Evolutionary conservation across 2,329 filamentous ascomycete species (phyloP).

Genomic region (Neocucurbitaria cava): DNA sequence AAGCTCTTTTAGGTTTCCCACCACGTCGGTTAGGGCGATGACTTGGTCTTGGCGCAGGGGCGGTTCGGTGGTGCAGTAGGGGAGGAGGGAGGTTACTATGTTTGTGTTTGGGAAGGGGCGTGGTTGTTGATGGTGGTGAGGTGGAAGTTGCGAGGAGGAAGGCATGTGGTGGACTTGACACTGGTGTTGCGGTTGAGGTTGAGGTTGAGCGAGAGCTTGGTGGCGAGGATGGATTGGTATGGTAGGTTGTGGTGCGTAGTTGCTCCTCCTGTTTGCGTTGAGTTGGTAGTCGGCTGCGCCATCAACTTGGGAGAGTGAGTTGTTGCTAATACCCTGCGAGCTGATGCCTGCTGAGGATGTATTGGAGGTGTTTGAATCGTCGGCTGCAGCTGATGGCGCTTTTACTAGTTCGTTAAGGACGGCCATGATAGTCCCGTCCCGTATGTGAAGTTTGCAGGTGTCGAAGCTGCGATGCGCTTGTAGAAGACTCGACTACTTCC

Average conservation of each 20-base stretch:
- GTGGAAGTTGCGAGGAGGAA: not conserved
- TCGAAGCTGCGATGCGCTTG: not conserved
- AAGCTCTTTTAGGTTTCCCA: slow-evolving; percentile 41
- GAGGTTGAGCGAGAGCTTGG: not conserved
- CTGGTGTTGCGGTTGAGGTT: not conserved
- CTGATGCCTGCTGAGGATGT: not conserved
- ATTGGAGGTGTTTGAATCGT: too few relatives aligned
- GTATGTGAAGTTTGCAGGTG: not conserved
- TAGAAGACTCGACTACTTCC: not conserved
- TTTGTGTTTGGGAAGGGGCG: slow-evolving; percentile 5
- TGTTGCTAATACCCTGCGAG: not conserved
- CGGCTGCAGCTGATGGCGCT: not conserved
- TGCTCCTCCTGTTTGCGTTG: not conserved
- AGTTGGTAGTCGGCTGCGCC: slow-evolving; percentile 9
- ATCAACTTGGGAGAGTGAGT: slow-evolving; percentile 10
- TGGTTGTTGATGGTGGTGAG: slow-evolving; percentile 1
- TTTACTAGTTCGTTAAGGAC: not conserved
- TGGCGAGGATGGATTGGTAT: not conserved
- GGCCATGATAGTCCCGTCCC: not conserved
- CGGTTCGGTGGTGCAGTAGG: slow-evolving; percentile 35
- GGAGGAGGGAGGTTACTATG: slow-evolving; percentile 32
- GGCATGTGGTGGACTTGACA: not conserved
- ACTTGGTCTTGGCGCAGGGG: slow-evolving; percentile 33
- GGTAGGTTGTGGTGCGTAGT: not conserved
- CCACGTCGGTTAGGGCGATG: slow-evolving; percentile 42